phyloP scores from a whole-genome alignment of 768 basidiomycete species.

The Phlebiopsis flavidoalba region DNA sequence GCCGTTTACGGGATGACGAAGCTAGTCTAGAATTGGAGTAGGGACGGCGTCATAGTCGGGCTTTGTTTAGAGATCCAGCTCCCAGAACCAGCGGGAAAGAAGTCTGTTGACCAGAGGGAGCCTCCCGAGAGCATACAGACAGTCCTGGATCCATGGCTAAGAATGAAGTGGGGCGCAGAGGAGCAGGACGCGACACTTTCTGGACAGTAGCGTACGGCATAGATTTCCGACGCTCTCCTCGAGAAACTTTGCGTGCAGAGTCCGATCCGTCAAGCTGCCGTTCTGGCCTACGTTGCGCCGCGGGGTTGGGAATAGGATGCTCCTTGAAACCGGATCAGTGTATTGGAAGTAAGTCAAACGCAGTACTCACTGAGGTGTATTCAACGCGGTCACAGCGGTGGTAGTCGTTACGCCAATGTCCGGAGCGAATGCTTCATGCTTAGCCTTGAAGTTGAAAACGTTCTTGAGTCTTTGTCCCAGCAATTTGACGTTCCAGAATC shows the following conservation, averaged over 20 bases:
- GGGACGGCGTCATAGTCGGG: not conserved
- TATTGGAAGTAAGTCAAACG: not conserved
- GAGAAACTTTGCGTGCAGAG: not conserved
- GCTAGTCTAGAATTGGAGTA: too few species aligned
- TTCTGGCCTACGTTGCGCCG: not conserved
- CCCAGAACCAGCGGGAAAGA: not conserved
- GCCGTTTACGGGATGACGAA: too few species aligned
- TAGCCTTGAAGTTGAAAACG: conserved; percentile 23
- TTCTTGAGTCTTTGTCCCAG: conserved; percentile 4
- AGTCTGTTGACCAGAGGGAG: not conserved
- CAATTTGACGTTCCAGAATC: not conserved
- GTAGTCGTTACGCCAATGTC: conserved; percentile 18
- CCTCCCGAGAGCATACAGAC: not conserved
- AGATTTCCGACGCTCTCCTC: conserved; percentile 1
- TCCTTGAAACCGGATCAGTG: conserved; percentile 9
- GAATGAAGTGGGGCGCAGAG: conserved; percentile 9
- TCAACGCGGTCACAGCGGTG: conserved; percentile 20
- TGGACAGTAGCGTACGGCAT: not conserved
- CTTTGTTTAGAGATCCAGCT: not conserved
- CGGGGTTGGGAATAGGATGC: conserved; percentile 19
- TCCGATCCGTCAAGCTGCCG: not conserved
- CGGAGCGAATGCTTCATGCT: conserved; percentile 10
- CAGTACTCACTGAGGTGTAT: conserved; percentile 19
- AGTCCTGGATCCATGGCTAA: conserved; percentile 6
- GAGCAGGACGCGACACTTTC: not conserved